Percentiles rank a stretch among this genome's conserved stretches.
Evolutionary conservation across 2,329 filamentous ascomycete species (phyloP).

Genomic region (Onygenales sp.): DNA sequence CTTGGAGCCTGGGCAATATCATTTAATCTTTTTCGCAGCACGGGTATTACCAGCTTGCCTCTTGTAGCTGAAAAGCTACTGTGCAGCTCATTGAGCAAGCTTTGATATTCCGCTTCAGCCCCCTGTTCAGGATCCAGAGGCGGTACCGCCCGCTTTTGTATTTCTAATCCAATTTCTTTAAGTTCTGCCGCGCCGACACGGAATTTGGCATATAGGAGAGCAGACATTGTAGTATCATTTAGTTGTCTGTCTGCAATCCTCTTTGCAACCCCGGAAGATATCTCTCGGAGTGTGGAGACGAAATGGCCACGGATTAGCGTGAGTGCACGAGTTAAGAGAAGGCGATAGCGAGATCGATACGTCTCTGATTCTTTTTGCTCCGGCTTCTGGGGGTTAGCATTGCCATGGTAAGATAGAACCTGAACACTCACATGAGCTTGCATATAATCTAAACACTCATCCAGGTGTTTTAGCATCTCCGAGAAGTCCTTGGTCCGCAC

Average conservation of each 20-base stretch:
- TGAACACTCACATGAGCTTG: constrained; percentile 59
- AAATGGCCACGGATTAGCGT: constrained; percentile 60
- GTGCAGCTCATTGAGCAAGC: constrained; percentile 55
- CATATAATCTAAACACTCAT: constrained; percentile 92
- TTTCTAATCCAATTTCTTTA: constrained; percentile 56
- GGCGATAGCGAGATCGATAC: constrained; percentile 78
- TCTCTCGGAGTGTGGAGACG: constrained; percentile 52
- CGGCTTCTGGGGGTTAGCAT: constrained; percentile 41
- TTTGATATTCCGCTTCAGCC: constrained; percentile 55
- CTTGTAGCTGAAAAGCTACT: constrained; percentile 53
- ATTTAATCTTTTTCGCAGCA: constrained; percentile 51
- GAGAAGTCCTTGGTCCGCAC: constrained; percentile 78
- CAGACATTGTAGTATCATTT: constrained; percentile 63
- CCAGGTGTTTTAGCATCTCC: constrained; percentile 77
- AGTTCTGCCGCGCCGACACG: constrained; percentile 56
- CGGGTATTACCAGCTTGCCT: constrained; percentile 49
- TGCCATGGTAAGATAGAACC: constrained; percentile 7
- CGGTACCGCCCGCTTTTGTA: constrained; percentile 55
- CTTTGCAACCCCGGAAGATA: constrained; percentile 52
- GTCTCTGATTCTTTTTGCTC: constrained; percentile 78
- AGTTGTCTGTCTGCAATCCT: constrained; percentile 57
- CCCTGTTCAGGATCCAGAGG: constrained; percentile 50
- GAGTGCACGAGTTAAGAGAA: constrained; percentile 62
- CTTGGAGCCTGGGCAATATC: constrained; percentile 50
- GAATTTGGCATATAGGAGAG: constrained; percentile 62